Evolutionary conservation across 257 asterid genomes (phyloP), one percentile per base, ranked within the genome.

Genomic region (Solanum clarkiae): DNA sequence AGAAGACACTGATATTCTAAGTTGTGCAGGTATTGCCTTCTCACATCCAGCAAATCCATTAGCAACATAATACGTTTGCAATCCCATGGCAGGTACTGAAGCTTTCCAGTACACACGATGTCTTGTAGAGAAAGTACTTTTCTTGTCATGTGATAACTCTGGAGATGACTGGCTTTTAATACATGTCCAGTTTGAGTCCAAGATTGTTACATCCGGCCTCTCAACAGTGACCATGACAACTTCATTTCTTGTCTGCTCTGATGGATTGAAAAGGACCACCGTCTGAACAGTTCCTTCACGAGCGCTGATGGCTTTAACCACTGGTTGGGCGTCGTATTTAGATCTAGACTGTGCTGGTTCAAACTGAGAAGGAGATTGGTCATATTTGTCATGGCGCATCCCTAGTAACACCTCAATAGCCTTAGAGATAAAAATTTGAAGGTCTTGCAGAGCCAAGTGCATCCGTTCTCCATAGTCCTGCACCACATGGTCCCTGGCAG

Each of bases 131-230:
- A 97, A 95, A 57, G 91, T 55, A 20, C 60, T 91, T 87, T 51
- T 85, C 84, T 84, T 84, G 84, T 90, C 93, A 55, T 92, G 95
- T 74, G 55, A 88, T 63, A 95, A 79, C 85, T 97, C 98, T 18
- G 98, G 99, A 87, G 98, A 94, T 66, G 95, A 91, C 90, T 95
- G 99, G 90, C 99, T 97, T 90, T 89, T 97, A 87, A 95, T 95
- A 88, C 98, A 97, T 6, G 99, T 97, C 99, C 98, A 97, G 88
- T 97, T 97, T 7, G 98, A 92, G 89, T 97, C 99, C 89, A 97
- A 84, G 71, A 97, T 93, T 9, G 99, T 97, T 47, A 93, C 98
- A 85, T 95, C 97, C 5, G 98, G 98, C 84, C 98, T 90, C 84
- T 94, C 97, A 82, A 93, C 98, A 29, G 94, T 91, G 47, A 97